Conservation (phyloP, 139 green algal genomes). For the Mesostigma viride region DNA sequence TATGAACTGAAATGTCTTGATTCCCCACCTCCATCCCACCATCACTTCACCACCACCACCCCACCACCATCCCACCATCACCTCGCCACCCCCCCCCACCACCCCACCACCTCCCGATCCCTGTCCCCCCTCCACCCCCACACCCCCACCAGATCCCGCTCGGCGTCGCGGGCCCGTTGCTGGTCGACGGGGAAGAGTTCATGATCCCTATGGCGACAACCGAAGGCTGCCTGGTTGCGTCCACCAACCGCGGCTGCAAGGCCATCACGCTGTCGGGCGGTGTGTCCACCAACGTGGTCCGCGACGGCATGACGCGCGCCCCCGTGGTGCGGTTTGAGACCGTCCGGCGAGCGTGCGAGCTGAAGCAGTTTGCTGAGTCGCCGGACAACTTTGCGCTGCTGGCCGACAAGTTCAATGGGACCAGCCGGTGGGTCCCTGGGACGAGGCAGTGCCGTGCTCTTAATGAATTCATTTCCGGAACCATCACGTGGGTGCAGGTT, state of each 20-base stretch:
- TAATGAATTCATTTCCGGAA: too few species aligned
- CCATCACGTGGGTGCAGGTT: too few species aligned
- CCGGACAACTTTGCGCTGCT: conserved; percentile 13
- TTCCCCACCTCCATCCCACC: too few species aligned
- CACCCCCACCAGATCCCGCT: conserved; percentile 24
- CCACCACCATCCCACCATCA: too few species aligned
- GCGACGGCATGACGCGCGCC: conserved; percentile 30
- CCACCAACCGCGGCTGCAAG: conserved; percentile 31
- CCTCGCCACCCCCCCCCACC: too few species aligned
- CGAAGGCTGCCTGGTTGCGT: conserved; percentile 28
- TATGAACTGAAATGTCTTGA: too few species aligned
- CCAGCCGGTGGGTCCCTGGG: conserved; percentile 19
- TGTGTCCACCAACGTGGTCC: conserved; percentile 8
- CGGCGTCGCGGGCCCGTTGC: conserved; percentile 27
- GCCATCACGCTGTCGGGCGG: conserved; percentile 20
- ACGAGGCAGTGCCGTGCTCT: too few species aligned
- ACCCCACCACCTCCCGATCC: too few species aligned
- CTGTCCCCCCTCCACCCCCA: too few species aligned
- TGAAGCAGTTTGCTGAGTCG: conserved; percentile 24
- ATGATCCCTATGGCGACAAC: conserved; percentile 32
- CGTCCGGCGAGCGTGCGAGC: conserved; percentile 7
- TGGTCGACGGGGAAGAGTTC: conserved; percentile 25
- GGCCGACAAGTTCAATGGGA: conserved; percentile 23
- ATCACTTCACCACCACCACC: too few species aligned
- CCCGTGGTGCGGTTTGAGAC: conserved; percentile 22